Evolutionary conservation across 352 stramenopile genomes (phyloP), one percentile per base, ranked within the genome.

Genomic region (Peronospora belbahrii): DNA sequence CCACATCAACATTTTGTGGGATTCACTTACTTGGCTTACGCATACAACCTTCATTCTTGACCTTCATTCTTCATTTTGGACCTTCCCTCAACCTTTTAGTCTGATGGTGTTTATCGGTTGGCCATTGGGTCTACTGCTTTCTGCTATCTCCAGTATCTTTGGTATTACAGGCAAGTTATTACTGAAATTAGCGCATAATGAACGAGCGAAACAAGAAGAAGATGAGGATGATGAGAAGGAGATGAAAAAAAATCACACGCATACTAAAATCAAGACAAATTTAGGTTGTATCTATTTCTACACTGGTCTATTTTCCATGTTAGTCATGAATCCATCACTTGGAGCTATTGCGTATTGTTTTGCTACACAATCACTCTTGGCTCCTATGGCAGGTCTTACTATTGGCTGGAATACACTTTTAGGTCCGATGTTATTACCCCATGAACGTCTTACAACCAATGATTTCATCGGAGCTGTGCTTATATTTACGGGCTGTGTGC

Each of bases 391-490:
- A 8, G 79, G 79, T 0, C 67, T 91, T 37, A 87, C 76, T 6
- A 85, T 91, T 46, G 74, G 74, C 19, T 91, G 79, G 79, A 91
- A 91, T 56, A 88, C 77, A 34, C 60, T 88, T 18, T 69, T 91
- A 32, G 78, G 74, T 2, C 79, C 79, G 7, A 71, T 85, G 2
- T 36, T 91, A 20, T 56, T 91, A 13, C 73, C 75, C 4, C 67
- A 85, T 42, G 76, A 88, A 40, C 72, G 67, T 0, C 65, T 88
- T 3, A 83, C 68, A 23, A 86, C 68, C 34, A 75, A 85, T 54
- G 79, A 88, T 51, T 83, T 88, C 44, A 48, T 88, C 9, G 79
- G 79, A 10, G 77, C 79, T 13, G 48, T 85, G 33, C 55, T 88
- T 23, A 88, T 91, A 48, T 88, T 91, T 43, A 62, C 73, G 0